Percentiles rank a stretch among this genome's conserved stretches.
These are phyloP conservation scores for Calonectria ilicicola DNA, from an alignment of 2,329 filamentous ascomycete species.

Conservation along the genomic window DNA sequence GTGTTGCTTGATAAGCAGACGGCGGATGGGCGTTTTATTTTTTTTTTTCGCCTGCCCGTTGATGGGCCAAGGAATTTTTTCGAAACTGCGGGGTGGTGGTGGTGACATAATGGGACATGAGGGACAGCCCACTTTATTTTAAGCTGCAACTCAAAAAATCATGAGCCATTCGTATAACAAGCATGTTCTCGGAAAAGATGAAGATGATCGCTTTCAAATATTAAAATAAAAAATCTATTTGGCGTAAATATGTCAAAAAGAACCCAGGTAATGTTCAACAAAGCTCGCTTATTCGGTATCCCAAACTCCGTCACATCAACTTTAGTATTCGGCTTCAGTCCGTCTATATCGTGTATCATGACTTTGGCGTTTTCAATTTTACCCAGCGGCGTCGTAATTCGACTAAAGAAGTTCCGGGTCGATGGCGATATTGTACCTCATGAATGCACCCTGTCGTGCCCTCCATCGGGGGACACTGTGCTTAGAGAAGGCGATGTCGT, in stretches of 20 bases:
- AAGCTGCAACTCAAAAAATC: background rate
- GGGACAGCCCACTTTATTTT: slow-evolving; percentile 15
- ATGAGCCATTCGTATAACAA: background rate
- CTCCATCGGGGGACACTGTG: background rate
- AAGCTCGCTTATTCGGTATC: background rate
- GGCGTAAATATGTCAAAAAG: background rate
- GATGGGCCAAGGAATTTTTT: slow-evolving; percentile 38
- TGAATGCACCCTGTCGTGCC: background rate
- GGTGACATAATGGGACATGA: slow-evolving; percentile 27
- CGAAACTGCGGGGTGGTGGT: slow-evolving; percentile 44
- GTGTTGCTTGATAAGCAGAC: slow-evolving; percentile 45
- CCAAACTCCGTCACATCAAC: background rate
- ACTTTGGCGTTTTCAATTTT: background rate
- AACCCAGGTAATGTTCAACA: background rate
- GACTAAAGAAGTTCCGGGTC: background rate
- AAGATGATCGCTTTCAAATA: background rate
- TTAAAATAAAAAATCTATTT: background rate
- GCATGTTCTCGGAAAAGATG: background rate
- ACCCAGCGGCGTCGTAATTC: background rate
- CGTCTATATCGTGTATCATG: background rate
- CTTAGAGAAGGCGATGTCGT: background rate
- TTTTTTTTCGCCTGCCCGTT: slow-evolving; percentile 28
- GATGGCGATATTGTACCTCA: background rate
- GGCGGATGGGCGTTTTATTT: slow-evolving; percentile 31
- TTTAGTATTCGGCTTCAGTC: background rate